Evolutionary conservation across 1,139 yeast species (phyloP), one percentile per base, ranked within the genome.

Genomic region (Geotrichum candidum): DNA sequence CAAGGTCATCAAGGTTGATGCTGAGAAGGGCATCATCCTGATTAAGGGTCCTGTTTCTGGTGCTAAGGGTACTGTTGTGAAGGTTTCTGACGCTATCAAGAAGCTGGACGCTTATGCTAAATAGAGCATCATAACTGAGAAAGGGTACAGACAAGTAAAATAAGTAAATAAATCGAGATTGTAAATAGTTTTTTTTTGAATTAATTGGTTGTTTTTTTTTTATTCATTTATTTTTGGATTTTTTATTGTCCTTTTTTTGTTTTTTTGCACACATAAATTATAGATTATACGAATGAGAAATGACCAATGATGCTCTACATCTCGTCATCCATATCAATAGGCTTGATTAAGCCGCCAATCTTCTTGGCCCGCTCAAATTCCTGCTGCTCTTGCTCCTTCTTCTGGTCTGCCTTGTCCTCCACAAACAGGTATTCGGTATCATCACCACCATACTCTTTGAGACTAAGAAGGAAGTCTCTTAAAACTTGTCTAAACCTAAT

Each of bases 381-480:
- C 65, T 81, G 73, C 73, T 82, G 83, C 67, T 80, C 84, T 73
- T 84, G 85, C 74, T 88, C 96, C 67, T 81, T 78, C 65, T 84
- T 76, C 74, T 91, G 96, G 61, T 81, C 80, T 74, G 90, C 96
- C 72, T 87, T 88, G 71, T 94, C 99, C 72, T 94, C 99, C 23
- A 96, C 96, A 77, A 87, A 95, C 74, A 94, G 80, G 74, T 94
- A 95, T 23, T 68, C 71, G 33, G 73, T 71, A 59, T 82, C 79
- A 74, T 90, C 97, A 57, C 99, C 99, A 65, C 98, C 99, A 72
- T 83, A 85, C 76, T 94, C 96, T 77, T 91, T 91, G 74, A 94
- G 89, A 79, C 94, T 98, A 56, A 95, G 96, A 74, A 95, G 82
- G 83, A 95, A 95, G 77, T 95, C 99, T 76, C 99, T 87, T 69